These are phyloP conservation scores for Porodaedalea pini DNA, from an alignment of 1,284 basidiomycete species.

Conservation along the genomic window DNA sequence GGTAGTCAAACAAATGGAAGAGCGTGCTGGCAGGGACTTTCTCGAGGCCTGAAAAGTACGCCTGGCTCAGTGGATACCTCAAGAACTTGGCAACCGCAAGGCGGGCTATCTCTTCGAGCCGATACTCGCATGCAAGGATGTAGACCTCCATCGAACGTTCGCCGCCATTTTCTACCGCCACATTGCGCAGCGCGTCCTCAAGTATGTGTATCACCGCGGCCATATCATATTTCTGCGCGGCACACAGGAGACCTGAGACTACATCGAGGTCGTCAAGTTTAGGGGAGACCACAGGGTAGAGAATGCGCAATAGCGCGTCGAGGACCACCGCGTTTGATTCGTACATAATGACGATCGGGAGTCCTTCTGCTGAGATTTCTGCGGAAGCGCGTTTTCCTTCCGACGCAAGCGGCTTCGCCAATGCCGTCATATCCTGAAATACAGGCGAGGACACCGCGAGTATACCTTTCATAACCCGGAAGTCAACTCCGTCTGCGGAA, in stretches of 20 bases:
- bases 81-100: conserved; percentile 6
- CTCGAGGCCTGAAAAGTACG: conserved; percentile 5
- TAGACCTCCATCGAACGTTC: conserved; percentile 2
- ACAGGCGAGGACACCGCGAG: conserved; percentile 43
- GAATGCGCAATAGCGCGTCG: conserved; percentile 11
- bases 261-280: conserved; percentile 1
- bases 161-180: not conserved
- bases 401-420: conserved; percentile 30
- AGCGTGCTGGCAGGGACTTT: not conserved
- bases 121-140: conserved; percentile 8
- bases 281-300: conserved; percentile 13
- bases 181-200: not conserved
- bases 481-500: conserved; percentile 44
- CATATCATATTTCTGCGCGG: conserved; percentile 19
- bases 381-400: not conserved
- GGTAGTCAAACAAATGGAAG: conserved; percentile 8
- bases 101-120: not conserved
- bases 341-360: conserved; percentile 13
- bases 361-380: conserved; percentile 3
- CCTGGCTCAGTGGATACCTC: not conserved
- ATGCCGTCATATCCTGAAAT: conserved; percentile 40
- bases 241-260: not conserved
- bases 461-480: conserved; percentile 42
- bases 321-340: conserved; percentile 4
- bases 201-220: not conserved